Conservation (phyloP, 2,329 filamentous ascomycete species). For the Magnaporthiopsis incrustans region DNA sequence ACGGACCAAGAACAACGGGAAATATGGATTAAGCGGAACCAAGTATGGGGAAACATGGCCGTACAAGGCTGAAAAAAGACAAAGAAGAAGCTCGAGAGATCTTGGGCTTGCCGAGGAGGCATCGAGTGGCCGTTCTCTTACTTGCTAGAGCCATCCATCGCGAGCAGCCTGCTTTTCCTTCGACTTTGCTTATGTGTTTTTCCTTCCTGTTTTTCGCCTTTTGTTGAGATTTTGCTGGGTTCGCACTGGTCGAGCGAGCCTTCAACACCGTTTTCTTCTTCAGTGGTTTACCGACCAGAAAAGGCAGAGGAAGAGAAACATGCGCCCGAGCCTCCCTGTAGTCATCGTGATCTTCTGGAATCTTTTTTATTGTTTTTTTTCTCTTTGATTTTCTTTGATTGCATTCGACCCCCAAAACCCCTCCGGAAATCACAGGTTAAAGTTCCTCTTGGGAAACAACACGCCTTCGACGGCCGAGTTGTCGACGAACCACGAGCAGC, state of each 20-base stretch:
- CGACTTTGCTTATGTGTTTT: background rate
- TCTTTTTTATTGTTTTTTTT: background rate
- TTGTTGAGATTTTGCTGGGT: no score
- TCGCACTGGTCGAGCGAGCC: background rate
- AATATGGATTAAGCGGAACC: background rate
- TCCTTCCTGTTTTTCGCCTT: background rate
- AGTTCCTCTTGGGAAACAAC: constrained; percentile 67
- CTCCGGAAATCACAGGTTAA: constrained; percentile 31
- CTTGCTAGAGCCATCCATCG: background rate
- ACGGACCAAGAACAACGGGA: no score
- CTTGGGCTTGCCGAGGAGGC: background rate
- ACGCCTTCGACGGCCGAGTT: constrained; percentile 79
- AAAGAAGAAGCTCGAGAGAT: no score
- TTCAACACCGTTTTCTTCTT: background rate
- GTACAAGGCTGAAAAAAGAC: background rate
- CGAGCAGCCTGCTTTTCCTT: background rate
- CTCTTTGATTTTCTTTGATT: background rate
- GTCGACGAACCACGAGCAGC: constrained; percentile 94
- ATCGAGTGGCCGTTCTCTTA: background rate
- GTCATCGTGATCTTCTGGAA: background rate
- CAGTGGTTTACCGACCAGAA: no score
- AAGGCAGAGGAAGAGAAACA: no score
- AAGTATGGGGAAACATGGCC: background rate
- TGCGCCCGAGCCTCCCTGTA: no score
- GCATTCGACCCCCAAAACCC: background rate